Evolutionary conservation across 73 alveolate genomes (phyloP).

Genomic region (Symbiodinium natans): DNA sequence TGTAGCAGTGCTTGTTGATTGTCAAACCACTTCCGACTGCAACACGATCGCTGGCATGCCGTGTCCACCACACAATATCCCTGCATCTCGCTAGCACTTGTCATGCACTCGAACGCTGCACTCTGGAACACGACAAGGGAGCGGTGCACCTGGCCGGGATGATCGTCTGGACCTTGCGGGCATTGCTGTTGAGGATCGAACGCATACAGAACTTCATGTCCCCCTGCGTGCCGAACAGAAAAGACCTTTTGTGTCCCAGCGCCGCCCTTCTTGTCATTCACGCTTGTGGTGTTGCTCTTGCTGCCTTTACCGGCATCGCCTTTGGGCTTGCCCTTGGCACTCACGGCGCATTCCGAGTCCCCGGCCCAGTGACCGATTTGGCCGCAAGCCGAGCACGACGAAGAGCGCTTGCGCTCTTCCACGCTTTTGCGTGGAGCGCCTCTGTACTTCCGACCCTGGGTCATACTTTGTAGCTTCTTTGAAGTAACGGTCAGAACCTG

Average conservation of each 20-base stretch:
- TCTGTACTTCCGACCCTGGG: background rate
- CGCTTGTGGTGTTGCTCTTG: background rate
- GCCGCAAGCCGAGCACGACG: background rate
- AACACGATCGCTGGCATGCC: background rate
- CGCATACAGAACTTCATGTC: background rate
- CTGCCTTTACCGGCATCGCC: background rate
- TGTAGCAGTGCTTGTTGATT: background rate
- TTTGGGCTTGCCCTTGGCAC: background rate
- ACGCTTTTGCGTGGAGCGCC: background rate
- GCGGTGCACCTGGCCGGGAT: background rate
- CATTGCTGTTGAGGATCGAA: background rate
- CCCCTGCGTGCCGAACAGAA: background rate
- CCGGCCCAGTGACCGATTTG: background rate
- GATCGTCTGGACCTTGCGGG: background rate
- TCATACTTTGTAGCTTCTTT: background rate
- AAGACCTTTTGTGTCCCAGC: background rate
- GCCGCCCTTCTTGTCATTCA: background rate
- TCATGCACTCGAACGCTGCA: background rate
- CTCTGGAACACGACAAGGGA: background rate
- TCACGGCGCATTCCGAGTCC: background rate
- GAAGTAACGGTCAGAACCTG: background rate
- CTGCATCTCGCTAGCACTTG: background rate
- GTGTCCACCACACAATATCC: background rate
- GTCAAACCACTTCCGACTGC: background rate
- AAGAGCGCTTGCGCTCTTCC: background rate